phyloP scores from a whole-genome alignment of 1,284 basidiomycete species.

The Pseudozyma tsukubaensis region DNA sequence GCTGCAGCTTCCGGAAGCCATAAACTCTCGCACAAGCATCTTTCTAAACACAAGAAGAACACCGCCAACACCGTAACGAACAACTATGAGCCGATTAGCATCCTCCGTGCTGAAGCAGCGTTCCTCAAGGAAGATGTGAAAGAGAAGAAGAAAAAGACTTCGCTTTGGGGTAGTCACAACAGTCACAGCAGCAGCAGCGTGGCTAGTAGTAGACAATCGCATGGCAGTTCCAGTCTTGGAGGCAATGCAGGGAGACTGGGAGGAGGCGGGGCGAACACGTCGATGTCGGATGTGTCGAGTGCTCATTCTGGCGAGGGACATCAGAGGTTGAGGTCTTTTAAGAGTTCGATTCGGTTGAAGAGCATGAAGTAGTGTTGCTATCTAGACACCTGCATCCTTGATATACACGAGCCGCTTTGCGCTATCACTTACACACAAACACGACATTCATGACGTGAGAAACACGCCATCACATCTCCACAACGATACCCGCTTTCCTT shows the following conservation, averaged over 20 bases:
- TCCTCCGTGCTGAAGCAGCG: conserved; percentile 41
- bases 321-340: conserved; percentile 33
- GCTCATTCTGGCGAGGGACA: conserved; percentile 11
- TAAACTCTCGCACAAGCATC: conserved; percentile 24
- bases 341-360: conserved; percentile 35
- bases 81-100: conserved; percentile 48
- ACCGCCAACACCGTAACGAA: neutral
- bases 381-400: neutral
- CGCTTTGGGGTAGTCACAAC: conserved; percentile 8
- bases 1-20: conserved; percentile 15
- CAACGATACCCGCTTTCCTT: neutral
- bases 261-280: neutral
- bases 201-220: conserved; percentile 6
- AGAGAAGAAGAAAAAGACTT: conserved; percentile 16
- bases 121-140: conserved; percentile 33
- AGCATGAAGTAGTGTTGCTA: conserved; percentile 13
- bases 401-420: neutral
- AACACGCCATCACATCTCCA: neutral
- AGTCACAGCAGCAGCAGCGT: conserved; percentile 19
- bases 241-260: neutral
- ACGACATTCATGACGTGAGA: neutral
- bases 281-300: conserved; percentile 27
- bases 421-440: neutral
- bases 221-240: conserved; percentile 1
- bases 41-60: conserved; percentile 30